Evolutionary conservation across 225 moss, liverwort and hornwort genomes (phyloP), one percentile per base, ranked within the genome.

Genomic region (Neckera pumila): DNA sequence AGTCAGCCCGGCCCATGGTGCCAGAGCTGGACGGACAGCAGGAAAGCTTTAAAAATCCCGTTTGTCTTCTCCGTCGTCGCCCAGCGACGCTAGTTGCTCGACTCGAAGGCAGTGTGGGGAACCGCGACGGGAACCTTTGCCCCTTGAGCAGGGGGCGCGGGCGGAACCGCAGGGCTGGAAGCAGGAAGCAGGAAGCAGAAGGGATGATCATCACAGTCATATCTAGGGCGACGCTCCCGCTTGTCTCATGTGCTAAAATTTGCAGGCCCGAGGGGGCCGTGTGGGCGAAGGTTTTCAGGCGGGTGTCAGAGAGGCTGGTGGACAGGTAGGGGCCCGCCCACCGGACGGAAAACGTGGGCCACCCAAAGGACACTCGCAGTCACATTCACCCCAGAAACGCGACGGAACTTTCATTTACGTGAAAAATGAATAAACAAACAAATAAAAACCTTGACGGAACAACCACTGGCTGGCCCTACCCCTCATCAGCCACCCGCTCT

Each of bases 321-420:
- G 76, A 27, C 61, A 69, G 45, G 51, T 5, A 51, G 72, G 88
- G 85, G 63, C 85, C 79, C 81, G 43, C 84, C 31, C 67, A 51
- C 85, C 23, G 74, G 85, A 65, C 74, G 56, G 81, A 86, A 85
- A 85, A 81, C 85, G 89, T 89, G 81, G 89, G 85, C 85, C 85
- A 80, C 80, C 74, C 85, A 65, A 75, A 89, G 72, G 85, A 88
- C 79, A 86, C 47, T 42, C 61, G 9, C 63, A 34, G 65, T 25
- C 65, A 22, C 53, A n/a, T 54, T 57, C 53, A 22, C 36, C 14
- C 45, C 20, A 7, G 67, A 65, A 65, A 5, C 53, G 40, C 30
- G 65, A 31, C 64, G 56, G 86, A 79, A 65, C 34, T 16, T 63
- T 23, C 82, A 30, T 17, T 22, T 15, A 14, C 31, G 62, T 6